These are phyloP conservation scores for Hypocrella siamensis DNA, from an alignment of 2,329 filamentous ascomycete species.

Conservation along the genomic window DNA sequence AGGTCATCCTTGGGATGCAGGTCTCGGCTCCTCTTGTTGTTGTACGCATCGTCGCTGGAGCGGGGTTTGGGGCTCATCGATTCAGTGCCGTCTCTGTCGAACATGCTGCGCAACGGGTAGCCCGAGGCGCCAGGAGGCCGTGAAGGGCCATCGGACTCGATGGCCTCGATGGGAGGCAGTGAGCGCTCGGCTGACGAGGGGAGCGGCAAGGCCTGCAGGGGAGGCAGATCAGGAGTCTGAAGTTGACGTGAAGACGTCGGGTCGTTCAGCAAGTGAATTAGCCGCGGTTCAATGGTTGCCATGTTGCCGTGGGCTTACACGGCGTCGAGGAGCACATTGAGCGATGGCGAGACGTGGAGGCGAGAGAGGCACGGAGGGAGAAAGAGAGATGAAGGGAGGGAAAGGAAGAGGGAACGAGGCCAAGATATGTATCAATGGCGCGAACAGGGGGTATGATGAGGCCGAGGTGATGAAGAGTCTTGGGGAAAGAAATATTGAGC, in stretches of 20 bases:
- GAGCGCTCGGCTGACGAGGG: conserved; percentile 27
- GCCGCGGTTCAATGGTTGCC: conserved; percentile 51
- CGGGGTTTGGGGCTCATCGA: conserved; percentile 20
- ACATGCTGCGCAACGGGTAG: conserved; percentile 23
- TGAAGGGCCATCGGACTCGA: conserved; percentile 33
- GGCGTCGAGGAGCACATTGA: not conserved
- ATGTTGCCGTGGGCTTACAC: conserved; percentile 24
- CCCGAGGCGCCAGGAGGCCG: conserved; percentile 12
- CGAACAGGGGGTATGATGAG: too few species aligned
- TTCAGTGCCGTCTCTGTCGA: conserved; percentile 21
- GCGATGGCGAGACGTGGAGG: not conserved
- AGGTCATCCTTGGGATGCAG: conserved; percentile 42
- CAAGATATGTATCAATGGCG: conserved; percentile 2
- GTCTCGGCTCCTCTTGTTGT: conserved; percentile 38
- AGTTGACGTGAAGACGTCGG: conserved; percentile 28
- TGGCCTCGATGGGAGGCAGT: conserved; percentile 36
- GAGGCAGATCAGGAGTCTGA: conserved; percentile 36
- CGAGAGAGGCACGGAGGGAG: not conserved
- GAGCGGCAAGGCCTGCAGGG: conserved; percentile 31
- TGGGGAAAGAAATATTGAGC: too few species aligned
- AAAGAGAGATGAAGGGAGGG: not conserved
- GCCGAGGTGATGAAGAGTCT: too few species aligned
- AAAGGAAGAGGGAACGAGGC: not conserved
- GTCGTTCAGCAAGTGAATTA: conserved; percentile 50
- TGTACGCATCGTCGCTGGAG: conserved; percentile 25